Evolutionary conservation across 176 grass and related monocot genomes (phyloP).

Genomic region (Juncus inflexus): DNA sequence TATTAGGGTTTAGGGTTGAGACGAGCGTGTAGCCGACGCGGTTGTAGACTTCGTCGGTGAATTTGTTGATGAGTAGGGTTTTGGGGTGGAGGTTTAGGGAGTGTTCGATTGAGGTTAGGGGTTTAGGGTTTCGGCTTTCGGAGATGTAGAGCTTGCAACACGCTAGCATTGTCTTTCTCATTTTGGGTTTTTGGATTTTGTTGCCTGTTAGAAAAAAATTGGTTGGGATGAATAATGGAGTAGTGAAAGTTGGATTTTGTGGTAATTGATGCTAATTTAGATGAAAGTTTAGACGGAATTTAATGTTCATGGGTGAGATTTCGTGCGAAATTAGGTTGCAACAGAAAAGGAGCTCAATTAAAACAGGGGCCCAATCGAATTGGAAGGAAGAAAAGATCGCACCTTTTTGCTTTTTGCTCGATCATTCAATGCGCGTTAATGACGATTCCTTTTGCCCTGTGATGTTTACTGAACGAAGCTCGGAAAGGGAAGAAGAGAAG

Average conservation of each 20-base stretch:
- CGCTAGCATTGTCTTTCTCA: slow-evolving; percentile 33
- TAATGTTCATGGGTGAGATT: no score
- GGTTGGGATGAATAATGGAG: background rate
- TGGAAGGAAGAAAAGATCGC: no score
- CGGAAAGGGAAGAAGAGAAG: background rate
- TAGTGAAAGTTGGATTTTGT: background rate
- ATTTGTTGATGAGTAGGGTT: slow-evolving; percentile 46
- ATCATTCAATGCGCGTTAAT: no score
- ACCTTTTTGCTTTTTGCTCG: no score
- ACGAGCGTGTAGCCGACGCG: slow-evolving; percentile 63
- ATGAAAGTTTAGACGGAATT: no score
- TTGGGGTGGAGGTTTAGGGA: slow-evolving; percentile 38
- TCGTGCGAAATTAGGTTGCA: no score
- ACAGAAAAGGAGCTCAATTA: no score
- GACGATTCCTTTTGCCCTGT: background rate
- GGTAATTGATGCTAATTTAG: background rate
- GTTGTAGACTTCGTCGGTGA: slow-evolving; percentile 52
- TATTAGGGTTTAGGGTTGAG: slow-evolving; percentile 30
- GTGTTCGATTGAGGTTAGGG: slow-evolving; percentile 34
- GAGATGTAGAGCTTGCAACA: slow-evolving; percentile 84
- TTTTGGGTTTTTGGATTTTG: slow-evolving; percentile 12
- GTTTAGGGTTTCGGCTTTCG: slow-evolving; percentile 38
- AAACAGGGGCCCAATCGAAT: no score
- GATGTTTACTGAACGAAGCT: background rate
- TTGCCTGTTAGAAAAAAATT: background rate